Evolutionary conservation across 1,284 basidiomycete genomes (phyloP).

Genomic region (Athelia sp.): DNA sequence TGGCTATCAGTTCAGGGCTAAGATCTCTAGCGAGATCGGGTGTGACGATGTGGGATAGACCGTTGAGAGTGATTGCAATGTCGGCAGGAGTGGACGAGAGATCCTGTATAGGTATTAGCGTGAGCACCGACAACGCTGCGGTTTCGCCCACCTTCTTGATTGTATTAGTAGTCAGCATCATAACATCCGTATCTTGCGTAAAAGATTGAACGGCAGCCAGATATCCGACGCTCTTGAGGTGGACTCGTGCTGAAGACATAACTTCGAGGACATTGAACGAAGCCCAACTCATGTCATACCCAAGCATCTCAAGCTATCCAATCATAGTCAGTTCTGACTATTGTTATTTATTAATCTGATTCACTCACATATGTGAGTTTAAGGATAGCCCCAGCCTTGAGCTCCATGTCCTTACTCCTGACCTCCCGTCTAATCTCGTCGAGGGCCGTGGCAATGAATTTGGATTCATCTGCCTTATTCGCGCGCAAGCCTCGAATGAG

Average conservation of each 20-base stretch:
- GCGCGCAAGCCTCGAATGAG: constrained; percentile 87
- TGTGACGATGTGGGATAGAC: constrained; percentile 85
- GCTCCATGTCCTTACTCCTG: constrained; percentile 91
- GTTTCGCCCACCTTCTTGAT: constrained; percentile 84
- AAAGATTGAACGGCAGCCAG: constrained; percentile 93
- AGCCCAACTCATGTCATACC: constrained; percentile 86
- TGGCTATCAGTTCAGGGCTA: constrained; percentile 78
- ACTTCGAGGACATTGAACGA: constrained; percentile 96
- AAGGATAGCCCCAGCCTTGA: constrained; percentile 92
- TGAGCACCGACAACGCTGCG: neutral
- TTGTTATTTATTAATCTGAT: constrained; percentile 6
- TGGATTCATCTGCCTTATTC: constrained; percentile 79
- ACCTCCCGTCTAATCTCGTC: constrained; percentile 91
- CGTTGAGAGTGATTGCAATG: constrained; percentile 80
- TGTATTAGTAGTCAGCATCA: constrained; percentile 96
- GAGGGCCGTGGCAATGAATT: constrained; percentile 76
- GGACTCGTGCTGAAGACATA: constrained; percentile 90
- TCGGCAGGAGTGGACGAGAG: constrained; percentile 75
- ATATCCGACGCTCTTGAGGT: constrained; percentile 95
- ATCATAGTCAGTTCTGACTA: constrained; percentile 7
- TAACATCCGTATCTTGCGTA: constrained; percentile 90
- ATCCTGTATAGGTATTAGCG: constrained; percentile 50
- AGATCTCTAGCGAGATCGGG: constrained; percentile 88
- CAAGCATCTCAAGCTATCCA: constrained; percentile 84
- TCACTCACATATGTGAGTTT: constrained; percentile 92